Evolutionary conservation across 2,329 filamentous ascomycete genomes (phyloP), one percentile per base, ranked within the genome.

Genomic region (Cercospora brassicicola): DNA sequence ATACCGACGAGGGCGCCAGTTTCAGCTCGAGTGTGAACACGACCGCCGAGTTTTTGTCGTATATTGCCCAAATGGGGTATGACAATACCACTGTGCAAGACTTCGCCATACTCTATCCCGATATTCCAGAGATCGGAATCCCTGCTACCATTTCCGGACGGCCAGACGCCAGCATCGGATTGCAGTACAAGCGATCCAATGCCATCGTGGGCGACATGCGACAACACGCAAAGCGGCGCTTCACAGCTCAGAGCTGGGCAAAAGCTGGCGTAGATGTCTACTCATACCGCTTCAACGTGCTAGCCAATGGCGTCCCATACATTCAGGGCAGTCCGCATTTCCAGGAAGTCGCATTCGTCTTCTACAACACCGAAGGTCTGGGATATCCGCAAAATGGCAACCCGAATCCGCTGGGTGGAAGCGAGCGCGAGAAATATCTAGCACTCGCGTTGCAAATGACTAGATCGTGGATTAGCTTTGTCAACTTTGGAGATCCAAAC

Each of bases 281-380:
- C 68, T 73, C 72, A 15, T 86, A 85, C 77, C 78, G 81, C 42
- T 85, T 84, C 70, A 79, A 85, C 66, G 81, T 83, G 2, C 70
- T 69, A 5, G 73, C 77, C 5, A 57, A 57, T 23, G 55, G 60
- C 10, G 28, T 53, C 7, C 48, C 56, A 30, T 53, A n/a, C 36
- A 42, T 42, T 3, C 61, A 66, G 3, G 79, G 79, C 15, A 73
- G 74, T 4, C 75, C 76, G 39, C 82, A 84, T 71, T 83, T 82
- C 74, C 76, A 83, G 65, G 85, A 87, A 74, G 83, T 87, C 0
- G 79, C 82, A 0, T 86, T 86, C 68, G 85, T 87, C 6, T 85
- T 88, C 61, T 75, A 85, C 70, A 88, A 88, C 69, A 75, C 81
- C 6, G 69, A 79, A 4, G 86, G 85, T 0, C 62, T 67, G 7